Conservation (phyloP, 352 stramenopile genomes). For the Aphanomyces stellatus region DNA sequence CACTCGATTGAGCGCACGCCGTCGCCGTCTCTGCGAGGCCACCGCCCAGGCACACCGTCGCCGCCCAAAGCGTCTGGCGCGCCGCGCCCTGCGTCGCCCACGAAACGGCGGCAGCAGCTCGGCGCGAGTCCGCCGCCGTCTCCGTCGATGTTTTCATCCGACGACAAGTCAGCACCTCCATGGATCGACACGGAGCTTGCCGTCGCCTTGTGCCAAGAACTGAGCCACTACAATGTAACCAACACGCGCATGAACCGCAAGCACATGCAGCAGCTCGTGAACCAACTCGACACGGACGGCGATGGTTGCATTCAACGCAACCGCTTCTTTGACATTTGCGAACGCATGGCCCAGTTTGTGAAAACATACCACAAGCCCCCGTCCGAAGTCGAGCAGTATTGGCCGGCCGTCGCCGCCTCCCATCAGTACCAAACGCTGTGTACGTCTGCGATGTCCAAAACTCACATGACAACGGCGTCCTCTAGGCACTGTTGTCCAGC, state of each 20-base stretch:
- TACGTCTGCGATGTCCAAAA: conserved; percentile 31
- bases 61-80: conserved; percentile 30
- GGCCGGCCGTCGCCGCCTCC: neutral
- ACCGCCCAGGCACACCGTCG: too few relatives aligned
- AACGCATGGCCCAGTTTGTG: conserved; percentile 6
- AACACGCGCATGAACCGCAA: conserved; percentile 3
- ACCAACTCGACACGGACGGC: conserved; percentile 24
- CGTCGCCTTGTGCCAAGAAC: conserved; percentile 36
- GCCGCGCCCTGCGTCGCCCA: conserved; percentile 26
- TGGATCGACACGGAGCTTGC: conserved; percentile 28
- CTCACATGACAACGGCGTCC: too few relatives aligned
- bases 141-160: neutral
- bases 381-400: neutral
- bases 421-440: neutral
- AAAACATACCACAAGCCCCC: neutral
- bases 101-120: conserved; percentile 24
- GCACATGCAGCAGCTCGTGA: conserved; percentile 22
- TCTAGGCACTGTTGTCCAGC: conserved; percentile 30
- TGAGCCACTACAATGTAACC: conserved; percentile 21
- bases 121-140: neutral
- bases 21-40: too few relatives aligned
- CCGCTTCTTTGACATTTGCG: conserved; percentile 21
- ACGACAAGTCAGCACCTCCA: conserved; percentile 38
- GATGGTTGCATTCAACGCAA: conserved; percentile 13
- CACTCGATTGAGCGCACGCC: neutral